Percentiles rank a stretch among this genome's conserved stretches.
Evolutionary conservation across 2,329 filamentous ascomycete species (phyloP).

Genomic region (Microdochium bolleyi): DNA sequence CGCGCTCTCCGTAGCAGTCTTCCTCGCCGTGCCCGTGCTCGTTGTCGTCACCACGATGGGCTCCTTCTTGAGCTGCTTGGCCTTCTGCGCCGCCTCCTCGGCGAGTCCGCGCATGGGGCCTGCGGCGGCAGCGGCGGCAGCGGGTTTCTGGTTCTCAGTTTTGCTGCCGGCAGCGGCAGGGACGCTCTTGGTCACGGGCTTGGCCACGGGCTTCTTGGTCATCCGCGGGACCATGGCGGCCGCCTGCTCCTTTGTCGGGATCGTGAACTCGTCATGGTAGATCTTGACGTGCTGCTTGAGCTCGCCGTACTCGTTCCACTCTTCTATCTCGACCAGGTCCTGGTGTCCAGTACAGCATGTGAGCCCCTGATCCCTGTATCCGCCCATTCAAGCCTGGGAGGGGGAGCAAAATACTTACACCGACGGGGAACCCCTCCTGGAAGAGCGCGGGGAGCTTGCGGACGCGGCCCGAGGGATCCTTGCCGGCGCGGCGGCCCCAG

Average conservation of each 20-base stretch:
- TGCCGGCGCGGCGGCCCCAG: constrained; percentile 77
- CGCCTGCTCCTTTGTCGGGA: constrained; percentile 45
- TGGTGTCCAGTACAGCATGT: constrained; percentile 26
- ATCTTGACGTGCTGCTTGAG: constrained; percentile 77
- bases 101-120: constrained; percentile 44
- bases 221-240: constrained; percentile 31
- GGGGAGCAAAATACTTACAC: constrained; percentile 49
- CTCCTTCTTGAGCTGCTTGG: constrained; percentile 42
- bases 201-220: constrained; percentile 23
- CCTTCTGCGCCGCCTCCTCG: constrained; percentile 58
- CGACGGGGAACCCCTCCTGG: constrained; percentile 77
- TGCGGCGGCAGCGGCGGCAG: constrained; percentile 12
- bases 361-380: background rate
- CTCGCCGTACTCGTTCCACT: constrained; percentile 99
- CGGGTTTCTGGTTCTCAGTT: constrained; percentile 10
- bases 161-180: constrained; percentile 8
- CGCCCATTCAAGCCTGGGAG: background rate
- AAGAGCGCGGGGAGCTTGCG: constrained; percentile 85
- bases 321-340: constrained; percentile 91
- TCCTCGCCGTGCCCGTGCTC: constrained; percentile 32
- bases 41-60: background rate
- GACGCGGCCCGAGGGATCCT: constrained; percentile 49
- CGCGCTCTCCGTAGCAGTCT: too few relatives aligned
- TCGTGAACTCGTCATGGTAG: constrained; percentile 54
- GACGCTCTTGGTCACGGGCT: constrained; percentile 13